Evolutionary conservation across 1,139 yeast genomes (phyloP).

Genomic region (Lodderomyces orthopsilosis): DNA sequence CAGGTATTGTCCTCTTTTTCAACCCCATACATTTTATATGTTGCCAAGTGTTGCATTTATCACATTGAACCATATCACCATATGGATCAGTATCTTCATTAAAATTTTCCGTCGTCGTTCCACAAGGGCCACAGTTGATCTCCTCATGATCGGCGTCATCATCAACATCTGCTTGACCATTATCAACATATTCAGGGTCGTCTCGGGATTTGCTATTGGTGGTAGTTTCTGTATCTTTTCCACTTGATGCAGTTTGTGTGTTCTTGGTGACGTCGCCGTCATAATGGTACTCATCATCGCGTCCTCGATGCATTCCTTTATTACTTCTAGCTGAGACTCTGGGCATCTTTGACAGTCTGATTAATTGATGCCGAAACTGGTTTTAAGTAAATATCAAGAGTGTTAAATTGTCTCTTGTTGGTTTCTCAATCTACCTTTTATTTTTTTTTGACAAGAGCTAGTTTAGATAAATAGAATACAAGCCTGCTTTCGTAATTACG

Average conservation of each 20-base stretch:
- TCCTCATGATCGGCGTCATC: constrained; percentile 33
- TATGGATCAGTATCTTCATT: constrained; percentile 57
- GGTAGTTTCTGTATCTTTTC: background rate
- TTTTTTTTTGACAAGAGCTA: background rate
- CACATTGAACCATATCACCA: constrained; percentile 73
- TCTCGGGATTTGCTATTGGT: background rate
- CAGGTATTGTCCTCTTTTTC: constrained; percentile 32
- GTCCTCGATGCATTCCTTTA: constrained; percentile 39
- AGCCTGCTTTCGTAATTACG: background rate
- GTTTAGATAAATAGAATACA: background rate
- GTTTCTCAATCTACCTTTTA: background rate
- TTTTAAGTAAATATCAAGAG: no score
- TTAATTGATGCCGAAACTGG: background rate
- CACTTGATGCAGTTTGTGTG: constrained; percentile 8
- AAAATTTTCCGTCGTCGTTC: constrained; percentile 61
- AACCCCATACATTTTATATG: constrained; percentile 74
- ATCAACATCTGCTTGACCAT: constrained; percentile 13
- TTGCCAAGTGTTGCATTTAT: constrained; percentile 79
- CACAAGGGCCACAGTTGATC: constrained; percentile 65
- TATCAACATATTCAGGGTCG: background rate
- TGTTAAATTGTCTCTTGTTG: no score
- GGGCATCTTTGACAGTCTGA: background rate
- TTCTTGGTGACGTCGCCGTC: constrained; percentile 1
- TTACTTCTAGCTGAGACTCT: constrained; percentile 41
- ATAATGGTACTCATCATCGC: constrained; percentile 16